These are phyloP conservation scores for Dissophora ornata DNA, from an alignment of 192 early-diverging fungal genomes.

Conservation along the genomic window DNA sequence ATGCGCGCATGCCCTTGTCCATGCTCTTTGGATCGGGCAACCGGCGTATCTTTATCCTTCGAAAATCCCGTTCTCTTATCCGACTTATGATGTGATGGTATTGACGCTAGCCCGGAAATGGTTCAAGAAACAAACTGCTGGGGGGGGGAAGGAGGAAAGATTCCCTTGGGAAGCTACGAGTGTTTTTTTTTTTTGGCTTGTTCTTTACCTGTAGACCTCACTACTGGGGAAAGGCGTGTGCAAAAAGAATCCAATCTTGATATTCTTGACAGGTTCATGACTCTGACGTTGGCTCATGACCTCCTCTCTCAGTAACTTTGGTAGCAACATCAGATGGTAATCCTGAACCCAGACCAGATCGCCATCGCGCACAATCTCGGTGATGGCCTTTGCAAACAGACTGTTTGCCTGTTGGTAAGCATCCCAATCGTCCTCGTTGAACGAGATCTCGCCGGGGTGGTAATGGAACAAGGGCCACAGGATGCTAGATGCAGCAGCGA, in stretches of 20 bases:
- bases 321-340: constrained; percentile 98
- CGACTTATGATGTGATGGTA: too few relatives aligned
- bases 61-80: too few relatives aligned
- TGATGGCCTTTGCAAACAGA: constrained; percentile 92
- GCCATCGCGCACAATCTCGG: constrained; percentile 85
- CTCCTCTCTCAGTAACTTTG: constrained; percentile 82
- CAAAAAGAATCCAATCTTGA: constrained; percentile 98
- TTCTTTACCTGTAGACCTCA: constrained; percentile 89
- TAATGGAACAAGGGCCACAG: constrained; percentile 99
- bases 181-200: too few relatives aligned
- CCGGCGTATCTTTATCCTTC: too few relatives aligned
- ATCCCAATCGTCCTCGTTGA: constrained; percentile 94
- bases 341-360: constrained; percentile 94
- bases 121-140: too few relatives aligned
- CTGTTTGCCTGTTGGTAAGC: constrained; percentile 93
- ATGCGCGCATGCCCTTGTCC: too few relatives aligned
- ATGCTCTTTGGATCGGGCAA: too few relatives aligned
- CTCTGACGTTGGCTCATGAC: constrained; percentile 48
- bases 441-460: constrained; percentile 97
- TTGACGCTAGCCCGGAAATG: too few relatives aligned
- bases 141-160: too few relatives aligned
- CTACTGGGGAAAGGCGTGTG: constrained; percentile 98
- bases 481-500: constrained; percentile 67
- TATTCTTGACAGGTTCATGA: constrained; percentile 64
- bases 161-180: too few relatives aligned